phyloP scores from a whole-genome alignment of 2,329 filamentous ascomycete genomes.

The Biscogniauxia marginata region DNA sequence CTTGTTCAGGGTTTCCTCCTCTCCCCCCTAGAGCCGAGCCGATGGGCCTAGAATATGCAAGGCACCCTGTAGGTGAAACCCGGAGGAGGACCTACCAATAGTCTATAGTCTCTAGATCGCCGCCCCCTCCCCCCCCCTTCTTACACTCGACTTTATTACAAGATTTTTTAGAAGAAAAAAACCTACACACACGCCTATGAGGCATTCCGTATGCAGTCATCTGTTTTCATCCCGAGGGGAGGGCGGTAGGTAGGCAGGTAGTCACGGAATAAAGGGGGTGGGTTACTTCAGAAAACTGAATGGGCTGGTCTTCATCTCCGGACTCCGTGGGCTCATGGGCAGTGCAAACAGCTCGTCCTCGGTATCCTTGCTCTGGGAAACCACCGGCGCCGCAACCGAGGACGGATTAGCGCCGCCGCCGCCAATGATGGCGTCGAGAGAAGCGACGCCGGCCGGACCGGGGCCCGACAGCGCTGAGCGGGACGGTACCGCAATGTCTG shows the following conservation, averaged over 20 bases:
- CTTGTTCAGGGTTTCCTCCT: not conserved
- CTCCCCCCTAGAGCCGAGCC: not conserved
- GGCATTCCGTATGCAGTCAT: not conserved
- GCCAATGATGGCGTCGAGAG: slow-evolving; percentile 42
- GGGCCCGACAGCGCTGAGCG: slow-evolving; percentile 4
- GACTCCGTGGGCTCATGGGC: slow-evolving; percentile 81
- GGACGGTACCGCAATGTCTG: slow-evolving; percentile 28
- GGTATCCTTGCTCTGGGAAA: slow-evolving; percentile 46
- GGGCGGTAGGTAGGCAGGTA: too few species aligned
- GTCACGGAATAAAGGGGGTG: too few species aligned
- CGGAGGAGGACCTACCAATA: not conserved
- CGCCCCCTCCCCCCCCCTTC: slow-evolving; percentile 1
- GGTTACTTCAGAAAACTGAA: slow-evolving; percentile 56
- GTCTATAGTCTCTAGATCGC: not conserved
- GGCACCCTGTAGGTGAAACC: not conserved
- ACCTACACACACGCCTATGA: not conserved
- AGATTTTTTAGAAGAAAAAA: not conserved
- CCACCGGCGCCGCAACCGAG: slow-evolving; percentile 28
- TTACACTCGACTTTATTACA: not conserved
- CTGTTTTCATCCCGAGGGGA: not conserved
- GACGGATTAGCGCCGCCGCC: slow-evolving; percentile 25
- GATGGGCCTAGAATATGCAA: not conserved
- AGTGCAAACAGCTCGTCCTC: slow-evolving; percentile 86
- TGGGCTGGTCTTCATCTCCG: slow-evolving; percentile 80
- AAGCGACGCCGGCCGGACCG: slow-evolving; percentile 31